Base-by-base conservation (phyloP, 371 early-diverging fungal genomes). In the Fennellomyces sp. region DNA sequence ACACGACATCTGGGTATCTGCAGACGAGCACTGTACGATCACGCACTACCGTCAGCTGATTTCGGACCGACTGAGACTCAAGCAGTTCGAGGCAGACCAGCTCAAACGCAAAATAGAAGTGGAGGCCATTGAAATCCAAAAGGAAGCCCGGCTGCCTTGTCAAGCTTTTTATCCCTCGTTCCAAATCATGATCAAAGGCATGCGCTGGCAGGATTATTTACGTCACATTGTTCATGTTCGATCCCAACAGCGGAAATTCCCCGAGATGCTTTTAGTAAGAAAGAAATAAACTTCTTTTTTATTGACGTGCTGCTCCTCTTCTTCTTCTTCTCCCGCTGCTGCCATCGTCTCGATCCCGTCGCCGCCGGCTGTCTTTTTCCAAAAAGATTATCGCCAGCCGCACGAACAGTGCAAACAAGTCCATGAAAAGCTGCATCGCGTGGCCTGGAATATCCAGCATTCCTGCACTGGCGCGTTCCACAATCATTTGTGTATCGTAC, bases 401-500 rank as follows among this genome's bases (percentile, higher is more conserved):
- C 39, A 84, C 67, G 63, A 87, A 85, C 31, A 87, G 38, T n/a
- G 77, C 72, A 56, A 81, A 73, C 2, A 81, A 36, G 54, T 87
- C 87, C 65, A 81, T 72, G 41, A 81, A 85, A 27, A 87, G 53
- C 26, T 83, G 79, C 61, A 81, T 42, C 2, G 82, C 68, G 52
- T 83, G 80, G 11, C 73, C 70, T 6, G 82, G 71, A 31, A 76
- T 64, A 67, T 83, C 83, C 27, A 63, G 48, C 17, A 50, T 63
- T 10, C 88, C 86, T 25, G 70, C 59, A 58, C 81, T 82, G 17
- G 83, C 81, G 56, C 74, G 60, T 35, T 78, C 77, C 17, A 87
- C 72, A 61, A 87, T 84, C 66, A 82, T 60, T 67, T 87, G 85
- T 11, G 88, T 87, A 69, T 87, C 88, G 61, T 78, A 87, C 42